A percentile compares a stretch with the other conserved stretches of the same genome.
Conservation (phyloP, 2,329 filamentous ascomycete genomes). For the Acarospora socialis region DNA sequence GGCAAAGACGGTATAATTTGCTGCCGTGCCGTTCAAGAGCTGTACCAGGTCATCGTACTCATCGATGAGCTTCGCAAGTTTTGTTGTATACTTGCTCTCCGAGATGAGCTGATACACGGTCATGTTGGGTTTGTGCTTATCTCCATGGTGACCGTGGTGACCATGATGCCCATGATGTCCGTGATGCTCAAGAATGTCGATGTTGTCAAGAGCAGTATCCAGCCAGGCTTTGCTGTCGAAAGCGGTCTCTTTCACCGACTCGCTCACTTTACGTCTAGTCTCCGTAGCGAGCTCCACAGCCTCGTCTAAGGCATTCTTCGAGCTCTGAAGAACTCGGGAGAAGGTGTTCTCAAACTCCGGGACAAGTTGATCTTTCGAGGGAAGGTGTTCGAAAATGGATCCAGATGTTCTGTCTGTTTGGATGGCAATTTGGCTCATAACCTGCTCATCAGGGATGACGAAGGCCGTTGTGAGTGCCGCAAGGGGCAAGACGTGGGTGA, state of each 20-base stretch:
- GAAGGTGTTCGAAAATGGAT: constrained; percentile 13
- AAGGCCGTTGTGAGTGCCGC: constrained; percentile 34
- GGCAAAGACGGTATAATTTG: constrained; percentile 69
- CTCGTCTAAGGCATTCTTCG: constrained; percentile 29
- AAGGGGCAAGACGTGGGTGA: constrained; percentile 30
- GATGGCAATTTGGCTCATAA: constrained; percentile 27
- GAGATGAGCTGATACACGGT: constrained; percentile 72
- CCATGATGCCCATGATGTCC: constrained; percentile 7
- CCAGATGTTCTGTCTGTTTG: constrained; percentile 19
- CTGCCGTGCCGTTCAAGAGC: constrained; percentile 56
- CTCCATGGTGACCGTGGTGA: constrained; percentile 21
- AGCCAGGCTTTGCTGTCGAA: constrained; percentile 36
- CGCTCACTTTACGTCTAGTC: constrained; percentile 20
- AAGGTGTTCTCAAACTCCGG: constrained; percentile 18
- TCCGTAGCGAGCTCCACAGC: constrained; percentile 29
- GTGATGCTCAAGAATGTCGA: constrained; percentile 7
- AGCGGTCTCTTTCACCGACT: constrained; percentile 28
- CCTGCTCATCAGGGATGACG: constrained; percentile 35
- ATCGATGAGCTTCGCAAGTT: constrained; percentile 61
- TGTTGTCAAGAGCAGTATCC: constrained; percentile 16
- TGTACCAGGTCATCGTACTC: constrained; percentile 58
- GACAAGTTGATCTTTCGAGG: constrained; percentile 20
- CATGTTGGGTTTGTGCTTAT: constrained; percentile 40
- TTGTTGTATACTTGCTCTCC: constrained; percentile 61
- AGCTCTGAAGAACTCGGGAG: constrained; percentile 18